These are phyloP conservation scores for Naganishia vishniacii DNA, from an alignment of 768 basidiomycete genomes.

Conservation along the genomic window DNA sequence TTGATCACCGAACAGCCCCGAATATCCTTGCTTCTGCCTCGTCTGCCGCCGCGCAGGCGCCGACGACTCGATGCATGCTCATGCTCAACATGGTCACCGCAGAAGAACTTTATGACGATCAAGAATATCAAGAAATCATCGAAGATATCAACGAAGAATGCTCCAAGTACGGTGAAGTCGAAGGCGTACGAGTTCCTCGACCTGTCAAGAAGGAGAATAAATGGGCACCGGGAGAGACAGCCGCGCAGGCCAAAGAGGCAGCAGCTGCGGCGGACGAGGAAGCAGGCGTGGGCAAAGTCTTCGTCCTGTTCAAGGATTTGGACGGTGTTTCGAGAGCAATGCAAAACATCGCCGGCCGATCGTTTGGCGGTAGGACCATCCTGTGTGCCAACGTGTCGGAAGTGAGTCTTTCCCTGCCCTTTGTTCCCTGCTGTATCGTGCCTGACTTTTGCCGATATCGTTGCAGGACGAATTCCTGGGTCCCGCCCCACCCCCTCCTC, in stretches of 20 bases:
- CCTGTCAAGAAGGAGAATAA: slow-evolving; percentile 59
- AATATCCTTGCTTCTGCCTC: slow-evolving; percentile 39
- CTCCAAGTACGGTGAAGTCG: slow-evolving; percentile 68
- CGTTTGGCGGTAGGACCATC: slow-evolving; percentile 49
- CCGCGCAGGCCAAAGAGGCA: slow-evolving; percentile 65
- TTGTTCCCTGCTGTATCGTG: too few relatives aligned
- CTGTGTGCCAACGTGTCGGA: slow-evolving; percentile 45
- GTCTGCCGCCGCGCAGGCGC: slow-evolving; percentile 37
- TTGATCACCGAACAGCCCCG: slow-evolving; percentile 32
- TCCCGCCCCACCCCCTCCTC: slow-evolving; percentile 41
- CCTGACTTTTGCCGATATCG: neutral
- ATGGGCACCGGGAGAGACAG: slow-evolving; percentile 37
- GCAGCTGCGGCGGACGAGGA: slow-evolving; percentile 66
- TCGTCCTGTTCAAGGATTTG: slow-evolving; percentile 72
- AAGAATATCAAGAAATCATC: slow-evolving; percentile 87
- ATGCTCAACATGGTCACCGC: slow-evolving; percentile 98
- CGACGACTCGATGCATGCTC: slow-evolving; percentile 82
- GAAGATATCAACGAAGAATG: slow-evolving; percentile 94
- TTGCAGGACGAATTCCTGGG: slow-evolving; percentile 47
- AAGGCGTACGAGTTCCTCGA: slow-evolving; percentile 80
- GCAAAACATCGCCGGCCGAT: slow-evolving; percentile 56
- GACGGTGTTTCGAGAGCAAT: slow-evolving; percentile 65
- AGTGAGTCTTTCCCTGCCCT: slow-evolving; percentile 31
- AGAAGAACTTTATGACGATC: slow-evolving; percentile 82
- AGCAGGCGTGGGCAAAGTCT: slow-evolving; percentile 88